Percentiles rank a stretch among this genome's conserved stretches.
phyloP scores from a whole-genome alignment of 805 yeast species.

The Zygosaccharomyces pseudorouxii region DNA sequence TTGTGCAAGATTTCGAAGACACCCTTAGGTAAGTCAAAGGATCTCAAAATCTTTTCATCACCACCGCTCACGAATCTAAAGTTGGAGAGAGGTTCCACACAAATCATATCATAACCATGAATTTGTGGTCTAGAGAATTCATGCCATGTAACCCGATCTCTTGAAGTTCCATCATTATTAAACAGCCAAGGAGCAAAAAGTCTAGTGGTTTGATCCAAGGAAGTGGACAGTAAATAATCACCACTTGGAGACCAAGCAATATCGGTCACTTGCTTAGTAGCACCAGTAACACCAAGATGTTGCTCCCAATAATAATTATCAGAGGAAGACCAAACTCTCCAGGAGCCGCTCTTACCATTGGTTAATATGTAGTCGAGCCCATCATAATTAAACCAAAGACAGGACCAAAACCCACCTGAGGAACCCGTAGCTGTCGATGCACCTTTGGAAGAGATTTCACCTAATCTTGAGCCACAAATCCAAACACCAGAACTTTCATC shows the following conservation, averaged over 20 bases:
- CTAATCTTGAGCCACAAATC: constrained; percentile 75
- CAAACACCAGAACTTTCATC: constrained; percentile 84
- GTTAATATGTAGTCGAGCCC: constrained; percentile 57
- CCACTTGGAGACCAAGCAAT: constrained; percentile 69
- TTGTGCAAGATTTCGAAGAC: constrained; percentile 58
- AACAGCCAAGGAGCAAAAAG: constrained; percentile 60
- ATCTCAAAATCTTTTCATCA: constrained; percentile 87
- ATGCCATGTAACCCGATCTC: constrained; percentile 54
- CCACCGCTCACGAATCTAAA: constrained; percentile 85
- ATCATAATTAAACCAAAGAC: constrained; percentile 59
- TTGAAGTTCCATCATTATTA: constrained; percentile 31
- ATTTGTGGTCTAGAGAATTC: constrained; percentile 97
- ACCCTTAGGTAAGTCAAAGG: constrained; percentile 81
- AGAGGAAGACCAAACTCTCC: constrained; percentile 63
- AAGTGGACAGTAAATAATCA: constrained; percentile 65
- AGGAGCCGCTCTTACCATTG: constrained; percentile 88
- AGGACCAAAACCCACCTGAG: constrained; percentile 65
- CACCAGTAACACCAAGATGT: constrained; percentile 65
- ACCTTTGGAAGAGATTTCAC: constrained; percentile 92
- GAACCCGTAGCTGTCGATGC: constrained; percentile 98
- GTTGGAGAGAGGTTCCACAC: constrained; percentile 56
- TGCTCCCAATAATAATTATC: constrained; percentile 42
- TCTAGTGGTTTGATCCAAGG: constrained; percentile 91
- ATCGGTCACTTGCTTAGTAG: constrained; percentile 70
- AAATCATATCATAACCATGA: constrained; percentile 95